These are phyloP conservation scores for Aspergillus proliferans DNA, from an alignment of 2,329 filamentous ascomycete species.

Conservation along the genomic window DNA sequence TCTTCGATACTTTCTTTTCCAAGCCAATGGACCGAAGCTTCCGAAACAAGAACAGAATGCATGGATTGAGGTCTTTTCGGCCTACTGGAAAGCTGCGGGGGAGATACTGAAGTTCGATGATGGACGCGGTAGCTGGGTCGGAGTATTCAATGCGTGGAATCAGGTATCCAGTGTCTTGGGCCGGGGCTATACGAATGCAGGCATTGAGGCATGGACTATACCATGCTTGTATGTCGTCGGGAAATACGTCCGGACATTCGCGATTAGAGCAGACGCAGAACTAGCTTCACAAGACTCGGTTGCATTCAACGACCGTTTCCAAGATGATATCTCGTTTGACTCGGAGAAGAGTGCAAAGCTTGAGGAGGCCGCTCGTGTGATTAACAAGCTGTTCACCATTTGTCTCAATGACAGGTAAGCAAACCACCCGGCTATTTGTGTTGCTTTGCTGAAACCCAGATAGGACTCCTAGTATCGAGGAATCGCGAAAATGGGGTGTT, in stretches of 20 bases:
- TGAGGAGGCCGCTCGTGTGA: slow-evolving; percentile 80
- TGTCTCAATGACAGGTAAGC: slow-evolving; percentile 82
- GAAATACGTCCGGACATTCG: slow-evolving; percentile 79
- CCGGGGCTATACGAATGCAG: slow-evolving; percentile 69
- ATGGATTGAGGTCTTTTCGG: slow-evolving; percentile 81
- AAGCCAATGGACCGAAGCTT: slow-evolving; percentile 51
- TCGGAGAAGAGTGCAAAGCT: slow-evolving; percentile 74
- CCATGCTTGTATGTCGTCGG: slow-evolving; percentile 83
- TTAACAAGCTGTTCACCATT: slow-evolving; percentile 86
- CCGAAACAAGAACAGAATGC: slow-evolving; percentile 63
- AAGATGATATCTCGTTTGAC: slow-evolving; percentile 77
- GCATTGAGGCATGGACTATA: slow-evolving; percentile 85
- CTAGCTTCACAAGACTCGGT: slow-evolving; percentile 44
- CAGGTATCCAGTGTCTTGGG: slow-evolving; percentile 71
- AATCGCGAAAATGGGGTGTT: slow-evolving; percentile 95
- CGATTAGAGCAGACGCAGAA: slow-evolving; percentile 81
- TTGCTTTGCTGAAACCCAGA: neutral
- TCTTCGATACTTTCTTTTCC: slow-evolving; percentile 64
- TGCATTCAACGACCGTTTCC: slow-evolving; percentile 49
- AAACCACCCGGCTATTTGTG: neutral
- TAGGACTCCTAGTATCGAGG: slow-evolving; percentile 67
- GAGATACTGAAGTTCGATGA: slow-evolving; percentile 62
- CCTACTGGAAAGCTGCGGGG: slow-evolving; percentile 76
- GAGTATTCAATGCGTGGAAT: slow-evolving; percentile 83
- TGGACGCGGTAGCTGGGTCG: slow-evolving; percentile 61